A percentile compares a stretch with the other conserved stretches of the same genome.
phyloP scores from a whole-genome alignment of 2,329 filamentous ascomycete species.

The Gnomoniopsis smithogilvyi region DNA sequence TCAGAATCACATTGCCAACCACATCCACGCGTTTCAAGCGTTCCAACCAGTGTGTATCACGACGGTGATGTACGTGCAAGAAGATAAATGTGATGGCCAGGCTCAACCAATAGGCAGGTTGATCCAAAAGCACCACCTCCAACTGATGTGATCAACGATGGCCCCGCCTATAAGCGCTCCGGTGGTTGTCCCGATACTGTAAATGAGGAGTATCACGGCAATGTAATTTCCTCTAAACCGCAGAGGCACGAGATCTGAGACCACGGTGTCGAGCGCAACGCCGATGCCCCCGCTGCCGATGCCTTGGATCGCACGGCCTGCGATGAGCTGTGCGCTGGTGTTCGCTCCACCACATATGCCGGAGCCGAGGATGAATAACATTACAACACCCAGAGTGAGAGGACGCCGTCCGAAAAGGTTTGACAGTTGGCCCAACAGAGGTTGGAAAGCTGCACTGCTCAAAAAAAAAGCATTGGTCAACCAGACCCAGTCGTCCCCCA shows the following conservation, averaged over 20 bases:
- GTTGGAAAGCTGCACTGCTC: conserved; percentile 35
- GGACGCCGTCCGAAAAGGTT: conserved; percentile 49
- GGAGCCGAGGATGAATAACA: conserved; percentile 48
- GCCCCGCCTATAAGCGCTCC: conserved; percentile 26
- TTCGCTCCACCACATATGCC: conserved; percentile 39
- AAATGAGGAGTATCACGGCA: conserved; percentile 28
- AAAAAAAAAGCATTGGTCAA: conserved; percentile 26
- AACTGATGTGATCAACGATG: conserved; percentile 23
- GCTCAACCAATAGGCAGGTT: conserved; percentile 13
- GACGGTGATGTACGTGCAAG: no score
- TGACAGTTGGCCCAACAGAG: conserved; percentile 46
- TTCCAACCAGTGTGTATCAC: no score
- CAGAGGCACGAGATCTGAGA: conserved; percentile 44
- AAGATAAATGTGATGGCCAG: no score
- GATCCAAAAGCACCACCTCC: conserved; percentile 38
- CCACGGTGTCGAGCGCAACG: conserved; percentile 14
- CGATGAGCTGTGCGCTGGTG: conserved; percentile 15
- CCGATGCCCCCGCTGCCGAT: conserved; percentile 18
- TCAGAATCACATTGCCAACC: conserved; percentile 29
- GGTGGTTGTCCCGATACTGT: conserved; percentile 29
- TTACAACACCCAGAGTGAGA: conserved; percentile 36
- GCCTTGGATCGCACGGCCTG: conserved; percentile 18
- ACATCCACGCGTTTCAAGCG: conserved; percentile 25
- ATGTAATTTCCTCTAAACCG: conserved; percentile 39
- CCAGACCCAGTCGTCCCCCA: conserved; percentile 26